Evolutionary conservation across 2,329 filamentous ascomycete genomes (phyloP), one percentile per base, ranked within the genome.

Genomic region (Tolypocladium sp.): DNA sequence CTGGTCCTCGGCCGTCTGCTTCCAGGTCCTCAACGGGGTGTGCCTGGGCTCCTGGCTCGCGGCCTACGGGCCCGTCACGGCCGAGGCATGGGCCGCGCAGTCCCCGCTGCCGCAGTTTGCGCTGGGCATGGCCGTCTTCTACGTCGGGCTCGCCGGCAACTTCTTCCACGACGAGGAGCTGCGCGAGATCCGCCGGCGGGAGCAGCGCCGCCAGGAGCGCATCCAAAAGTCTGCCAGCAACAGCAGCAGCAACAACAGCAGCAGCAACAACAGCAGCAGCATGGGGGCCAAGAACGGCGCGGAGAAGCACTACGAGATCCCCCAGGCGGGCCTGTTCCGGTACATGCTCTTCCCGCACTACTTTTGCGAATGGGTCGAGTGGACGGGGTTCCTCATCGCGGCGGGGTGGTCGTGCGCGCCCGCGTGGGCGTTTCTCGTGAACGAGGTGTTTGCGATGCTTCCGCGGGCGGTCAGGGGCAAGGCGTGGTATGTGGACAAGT

Each of bases 311-410:
- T 97, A 97, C 72, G 85, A 90, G 76, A 83, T 99, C 57, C 94
- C 94, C 0, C 79, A 90, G 68, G 88, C 88, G 56, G 92, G 92
- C 0, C 75, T 96, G 56, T 99, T 97, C 75, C 80, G 82, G 64
- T 88, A 86, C 67, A 83, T 96, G 69, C 80, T 97, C 60, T 96
- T 88, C 73, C 92, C 94, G 64, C 94, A 99, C 72, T 99, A 97
- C 73, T 79, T 96, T n/a, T 89, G 88, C 70, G 94, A 99, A 76
- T 99, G 94, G 94, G 72, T 96, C 57, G 94, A 99, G 79, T 99
- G 94, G 94, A 73, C 82, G 4, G 94, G 94, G 0, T 99, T 92
- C 72, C 92, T 88, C 79, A 82, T 96, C 72, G 82, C 89, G 65
- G 82, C 87, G 59, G 86, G 86, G 1, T 82, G 79, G 75, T 74